These are phyloP conservation scores for Symbiotaphrina buchneri DNA, from an alignment of 495 filamentous ascomycete genomes.

Conservation along the genomic window DNA sequence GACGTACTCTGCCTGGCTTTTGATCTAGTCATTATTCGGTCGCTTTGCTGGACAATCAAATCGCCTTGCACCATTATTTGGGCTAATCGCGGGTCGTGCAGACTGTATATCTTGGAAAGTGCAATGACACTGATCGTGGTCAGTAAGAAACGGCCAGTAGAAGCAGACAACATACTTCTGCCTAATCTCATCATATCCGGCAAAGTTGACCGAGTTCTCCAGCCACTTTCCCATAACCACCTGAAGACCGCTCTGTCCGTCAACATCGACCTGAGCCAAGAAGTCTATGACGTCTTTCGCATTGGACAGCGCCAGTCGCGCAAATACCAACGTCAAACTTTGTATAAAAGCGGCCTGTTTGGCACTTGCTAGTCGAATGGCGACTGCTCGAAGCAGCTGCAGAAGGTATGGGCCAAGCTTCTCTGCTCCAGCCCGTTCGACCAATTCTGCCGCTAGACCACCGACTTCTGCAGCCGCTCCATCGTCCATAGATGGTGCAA, in stretches of 20 bases:
- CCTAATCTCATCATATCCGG: constrained; percentile 87
- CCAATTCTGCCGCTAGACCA: constrained; percentile 78
- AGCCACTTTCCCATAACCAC: constrained; percentile 89
- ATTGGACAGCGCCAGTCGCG: constrained; percentile 60
- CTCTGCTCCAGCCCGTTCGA: constrained; percentile 81
- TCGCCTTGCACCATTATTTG: constrained; percentile 79
- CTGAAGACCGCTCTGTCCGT: constrained; percentile 50
- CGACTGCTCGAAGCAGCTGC: constrained; percentile 79
- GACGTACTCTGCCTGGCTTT: constrained; percentile 47
- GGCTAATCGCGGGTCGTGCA: constrained; percentile 61
- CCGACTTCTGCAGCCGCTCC: constrained; percentile 90
- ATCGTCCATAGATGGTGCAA: constrained; percentile 63
- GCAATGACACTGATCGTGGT: constrained; percentile 46
- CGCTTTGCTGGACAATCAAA: constrained; percentile 56
- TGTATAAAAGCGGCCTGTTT: constrained; percentile 70
- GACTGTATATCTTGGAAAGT: constrained; percentile 64
- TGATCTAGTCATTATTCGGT: constrained; percentile 82
- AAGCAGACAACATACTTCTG: constrained; percentile 43
- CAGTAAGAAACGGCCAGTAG: neutral
- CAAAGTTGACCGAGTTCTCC: constrained; percentile 87
- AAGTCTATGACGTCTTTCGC: constrained; percentile 85
- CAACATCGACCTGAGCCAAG: constrained; percentile 59
- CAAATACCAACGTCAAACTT: constrained; percentile 86
- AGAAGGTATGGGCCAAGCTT: constrained; percentile 72
- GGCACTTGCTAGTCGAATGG: constrained; percentile 61